Evolutionary conservation across 1,139 yeast species (phyloP).

Genomic region (Candida sp.): DNA sequence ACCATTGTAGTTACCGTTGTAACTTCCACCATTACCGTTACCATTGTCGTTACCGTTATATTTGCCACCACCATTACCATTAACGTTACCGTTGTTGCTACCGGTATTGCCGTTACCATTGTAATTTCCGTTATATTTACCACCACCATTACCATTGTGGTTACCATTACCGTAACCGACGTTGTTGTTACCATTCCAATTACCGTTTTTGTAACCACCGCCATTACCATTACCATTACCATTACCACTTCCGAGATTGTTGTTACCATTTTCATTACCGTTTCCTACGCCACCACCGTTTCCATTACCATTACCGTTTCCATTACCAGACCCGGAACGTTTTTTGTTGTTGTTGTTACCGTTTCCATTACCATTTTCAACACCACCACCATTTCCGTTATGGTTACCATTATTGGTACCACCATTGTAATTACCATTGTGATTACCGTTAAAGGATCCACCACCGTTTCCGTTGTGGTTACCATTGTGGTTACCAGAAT

Average conservation of each 20-base stretch:
- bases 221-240: background rate
- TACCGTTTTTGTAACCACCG: background rate
- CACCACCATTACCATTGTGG: background rate
- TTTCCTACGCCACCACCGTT: conserved; percentile 8
- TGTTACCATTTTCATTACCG: conserved; percentile 6
- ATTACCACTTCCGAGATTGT: conserved; percentile 2
- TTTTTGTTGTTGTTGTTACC: background rate
- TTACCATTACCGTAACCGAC: background rate
- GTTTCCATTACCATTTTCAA: conserved; percentile 2
- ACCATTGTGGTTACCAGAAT: background rate
- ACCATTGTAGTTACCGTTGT: background rate
- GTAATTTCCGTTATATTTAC: background rate
- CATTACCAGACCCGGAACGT: background rate
- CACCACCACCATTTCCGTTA: conserved; percentile 1
- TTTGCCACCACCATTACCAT: background rate
- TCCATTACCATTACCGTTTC: background rate
- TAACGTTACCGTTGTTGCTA: background rate
- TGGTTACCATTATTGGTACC: background rate
- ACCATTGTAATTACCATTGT: background rate
- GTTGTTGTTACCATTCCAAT: background rate
- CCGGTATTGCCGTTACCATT: background rate
- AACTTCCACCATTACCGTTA: background rate
- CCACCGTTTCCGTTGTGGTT: background rate
- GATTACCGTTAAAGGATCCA: conserved; percentile 3
- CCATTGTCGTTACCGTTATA: background rate